Evolutionary conservation across 2,329 filamentous ascomycete genomes (phyloP).

Genomic region (Xylaria digitata): DNA sequence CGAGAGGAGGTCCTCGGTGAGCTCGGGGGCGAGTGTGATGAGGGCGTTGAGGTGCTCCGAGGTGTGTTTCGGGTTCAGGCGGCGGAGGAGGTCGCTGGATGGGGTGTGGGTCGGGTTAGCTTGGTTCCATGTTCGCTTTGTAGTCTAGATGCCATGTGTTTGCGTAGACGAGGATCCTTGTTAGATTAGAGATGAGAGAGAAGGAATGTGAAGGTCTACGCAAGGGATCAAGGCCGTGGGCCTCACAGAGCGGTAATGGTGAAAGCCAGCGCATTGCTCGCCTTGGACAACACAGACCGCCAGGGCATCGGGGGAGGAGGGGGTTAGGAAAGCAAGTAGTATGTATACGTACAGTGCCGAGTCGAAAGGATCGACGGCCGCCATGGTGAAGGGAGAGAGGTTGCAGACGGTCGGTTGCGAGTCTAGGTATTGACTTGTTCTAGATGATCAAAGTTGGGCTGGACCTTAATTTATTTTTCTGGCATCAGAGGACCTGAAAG

Average conservation of each 20-base stretch:
- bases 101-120: constrained; percentile 32
- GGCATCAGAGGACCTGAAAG: neutral
- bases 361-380: constrained; percentile 75
- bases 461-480: neutral
- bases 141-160: neutral
- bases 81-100: constrained; percentile 95
- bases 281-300: constrained; percentile 10
- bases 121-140: neutral
- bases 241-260: neutral
- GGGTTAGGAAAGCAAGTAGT: constrained; percentile 14
- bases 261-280: neutral
- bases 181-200: neutral
- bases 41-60: constrained; percentile 88
- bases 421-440: neutral
- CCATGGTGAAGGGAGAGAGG: constrained; percentile 52
- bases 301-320: constrained; percentile 24
- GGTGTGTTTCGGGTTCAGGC: constrained; percentile 94
- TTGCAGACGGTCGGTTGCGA: neutral
- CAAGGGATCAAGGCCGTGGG: no score
- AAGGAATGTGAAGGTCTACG: neutral
- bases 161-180: neutral
- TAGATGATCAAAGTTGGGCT: neutral
- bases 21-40: constrained; percentile 86
- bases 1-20: constrained; percentile 97
- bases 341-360: constrained; percentile 73